Conservation (phyloP, 208 protist genomes). For the Vickermania ingenoplastis region DNA sequence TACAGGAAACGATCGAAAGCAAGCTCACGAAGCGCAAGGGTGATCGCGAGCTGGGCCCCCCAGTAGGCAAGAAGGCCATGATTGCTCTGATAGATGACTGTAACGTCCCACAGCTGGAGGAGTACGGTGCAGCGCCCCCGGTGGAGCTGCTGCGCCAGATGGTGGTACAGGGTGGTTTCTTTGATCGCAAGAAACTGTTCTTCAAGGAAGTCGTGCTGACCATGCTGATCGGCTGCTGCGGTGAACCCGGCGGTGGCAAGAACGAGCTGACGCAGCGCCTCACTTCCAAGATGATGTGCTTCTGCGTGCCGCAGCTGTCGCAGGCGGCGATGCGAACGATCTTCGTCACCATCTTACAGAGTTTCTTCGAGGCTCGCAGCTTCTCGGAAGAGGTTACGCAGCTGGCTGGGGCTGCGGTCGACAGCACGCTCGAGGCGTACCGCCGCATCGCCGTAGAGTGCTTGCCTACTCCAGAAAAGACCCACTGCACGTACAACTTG, state of each 20-base stretch:
- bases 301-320: conserved; percentile 89
- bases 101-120: conserved; percentile 92
- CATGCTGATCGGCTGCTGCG: conserved; percentile 84
- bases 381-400: conserved; percentile 28
- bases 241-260: conserved; percentile 92
- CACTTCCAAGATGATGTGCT: conserved; percentile 80
- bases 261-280: conserved; percentile 90
- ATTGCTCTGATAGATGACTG: conserved; percentile 93
- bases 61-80: conserved; percentile 71
- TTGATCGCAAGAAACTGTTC: conserved; percentile 84
- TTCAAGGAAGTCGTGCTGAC: conserved; percentile 90
- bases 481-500: conserved; percentile 98
- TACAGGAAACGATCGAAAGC: conserved; percentile 91
- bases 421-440: conserved; percentile 92
- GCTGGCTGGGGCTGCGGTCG: conserved; percentile 61
- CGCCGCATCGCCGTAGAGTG: conserved; percentile 86
- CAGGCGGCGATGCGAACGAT: conserved; percentile 82
- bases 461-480: conserved; percentile 95
- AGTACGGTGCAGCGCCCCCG: conserved; percentile 91
- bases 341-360: conserved; percentile 91
- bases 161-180: conserved; percentile 86
- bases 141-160: conserved; percentile 92
- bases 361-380: conserved; percentile 53
- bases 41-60: conserved; percentile 72
- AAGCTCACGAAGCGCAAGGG: conserved; percentile 89